A percentile compares a stretch with the other conserved stretches of the same genome.
Conservation (phyloP, 2,329 filamentous ascomycete species). For the Ophiostoma quercus region DNA sequence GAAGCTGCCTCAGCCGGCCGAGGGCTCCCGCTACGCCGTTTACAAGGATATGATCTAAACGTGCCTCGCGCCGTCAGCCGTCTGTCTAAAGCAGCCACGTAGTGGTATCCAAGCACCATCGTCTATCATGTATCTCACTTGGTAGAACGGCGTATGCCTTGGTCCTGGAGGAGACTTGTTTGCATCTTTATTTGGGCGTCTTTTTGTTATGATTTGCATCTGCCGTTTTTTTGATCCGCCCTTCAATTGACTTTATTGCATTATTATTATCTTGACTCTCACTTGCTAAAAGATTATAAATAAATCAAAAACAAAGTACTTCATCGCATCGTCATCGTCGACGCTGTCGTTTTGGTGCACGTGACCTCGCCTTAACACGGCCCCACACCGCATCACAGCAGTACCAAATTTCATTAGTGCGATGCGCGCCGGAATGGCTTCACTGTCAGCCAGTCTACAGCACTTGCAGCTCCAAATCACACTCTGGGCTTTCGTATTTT, state of each 20-base stretch:
- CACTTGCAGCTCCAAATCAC: neutral
- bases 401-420: neutral
- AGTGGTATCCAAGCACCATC: neutral
- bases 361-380: neutral
- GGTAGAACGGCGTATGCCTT: neutral
- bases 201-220: constrained; percentile 6
- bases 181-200: constrained; percentile 11
- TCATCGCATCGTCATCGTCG: neutral
- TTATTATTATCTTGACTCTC: neutral
- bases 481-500: neutral
- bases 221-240: neutral
- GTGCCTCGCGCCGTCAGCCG: neutral
- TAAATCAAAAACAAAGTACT: neutral
- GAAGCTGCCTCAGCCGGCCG: constrained; percentile 89
- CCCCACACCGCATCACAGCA: constrained; percentile 1
- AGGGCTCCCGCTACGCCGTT: constrained; percentile 57
- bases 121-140: neutral
- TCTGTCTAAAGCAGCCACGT: neutral
- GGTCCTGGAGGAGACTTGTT: neutral
- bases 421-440: neutral
- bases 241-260: neutral
- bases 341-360: neutral
- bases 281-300: neutral
- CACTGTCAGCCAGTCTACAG: neutral
- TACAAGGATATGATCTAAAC: constrained; percentile 31